These are phyloP conservation scores for Pichia terricola DNA, from an alignment of 1,139 yeast genomes.

Conservation along the genomic window DNA sequence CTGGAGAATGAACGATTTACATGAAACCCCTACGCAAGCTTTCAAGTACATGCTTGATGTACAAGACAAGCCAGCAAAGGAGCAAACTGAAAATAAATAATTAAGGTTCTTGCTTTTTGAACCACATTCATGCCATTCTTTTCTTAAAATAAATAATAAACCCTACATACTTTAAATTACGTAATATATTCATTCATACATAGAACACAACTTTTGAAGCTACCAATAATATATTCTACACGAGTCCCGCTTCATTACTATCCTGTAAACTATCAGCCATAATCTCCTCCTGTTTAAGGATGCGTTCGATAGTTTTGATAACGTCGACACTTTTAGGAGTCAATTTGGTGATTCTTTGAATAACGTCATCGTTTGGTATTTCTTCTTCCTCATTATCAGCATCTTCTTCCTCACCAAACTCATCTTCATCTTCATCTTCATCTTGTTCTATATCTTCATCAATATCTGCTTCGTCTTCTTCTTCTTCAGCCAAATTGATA, in stretches of 20 bases:
- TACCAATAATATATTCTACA: too few relatives aligned
- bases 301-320: slow-evolving; percentile 36
- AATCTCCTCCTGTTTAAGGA: slow-evolving; percentile 36
- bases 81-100: background rate
- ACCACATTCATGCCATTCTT: background rate
- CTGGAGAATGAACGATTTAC: slow-evolving; percentile 40
- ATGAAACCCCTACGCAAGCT: slow-evolving; percentile 46
- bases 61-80: slow-evolving; percentile 30
- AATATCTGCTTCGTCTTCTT: slow-evolving; percentile 18
- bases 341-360: slow-evolving; percentile 18
- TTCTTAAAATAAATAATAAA: too few relatives aligned
- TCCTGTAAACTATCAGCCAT: slow-evolving; percentile 10
- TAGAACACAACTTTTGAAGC: background rate
- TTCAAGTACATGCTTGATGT: slow-evolving; percentile 40
- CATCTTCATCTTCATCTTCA: slow-evolving; percentile 22
- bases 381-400: slow-evolving; percentile 23
- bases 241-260: background rate
- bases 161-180: background rate
- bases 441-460: slow-evolving; percentile 10
- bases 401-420: slow-evolving; percentile 17
- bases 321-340: slow-evolving; percentile 22
- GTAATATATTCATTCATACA: background rate
- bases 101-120: background rate
- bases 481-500: slow-evolving; percentile 7
- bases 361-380: slow-evolving; percentile 25